Evolutionary conservation across 257 asterid species (phyloP).

Genomic region (Solanum sparsipilum): DNA sequence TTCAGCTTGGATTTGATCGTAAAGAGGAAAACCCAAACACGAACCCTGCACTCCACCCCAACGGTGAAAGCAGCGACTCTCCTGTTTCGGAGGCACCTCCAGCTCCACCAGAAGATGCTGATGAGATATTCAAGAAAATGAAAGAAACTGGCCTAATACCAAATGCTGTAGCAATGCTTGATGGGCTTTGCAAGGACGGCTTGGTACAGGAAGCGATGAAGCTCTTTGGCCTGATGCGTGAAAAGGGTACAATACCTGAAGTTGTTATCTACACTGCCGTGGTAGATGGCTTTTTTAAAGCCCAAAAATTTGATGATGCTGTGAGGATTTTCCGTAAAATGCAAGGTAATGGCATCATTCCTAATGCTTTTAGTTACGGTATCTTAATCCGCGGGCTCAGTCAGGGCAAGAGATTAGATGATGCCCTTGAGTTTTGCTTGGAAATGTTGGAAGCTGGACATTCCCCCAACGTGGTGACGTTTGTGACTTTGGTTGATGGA

Average conservation of each 20-base stretch:
- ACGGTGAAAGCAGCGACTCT: background rate
- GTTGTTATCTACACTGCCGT: constrained; percentile 86
- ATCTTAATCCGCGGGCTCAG: constrained; percentile 45
- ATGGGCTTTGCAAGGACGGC: constrained; percentile 86
- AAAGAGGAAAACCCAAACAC: constrained; percentile 1
- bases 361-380: constrained; percentile 57
- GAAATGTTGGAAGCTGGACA: constrained; percentile 74
- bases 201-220: constrained; percentile 80
- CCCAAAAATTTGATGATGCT: constrained; percentile 67
- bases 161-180: constrained; percentile 91
- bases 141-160: constrained; percentile 87
- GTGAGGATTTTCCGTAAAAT: constrained; percentile 60
- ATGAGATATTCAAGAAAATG: constrained; percentile 82
- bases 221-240: constrained; percentile 76
- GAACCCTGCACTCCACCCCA: constrained; percentile 1
- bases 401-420: constrained; percentile 50
- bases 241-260: constrained; percentile 77
- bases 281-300: constrained; percentile 79
- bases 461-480: constrained; percentile 54
- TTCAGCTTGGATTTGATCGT: constrained; percentile 58
- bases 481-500: constrained; percentile 50
- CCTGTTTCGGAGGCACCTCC: constrained; percentile 19
- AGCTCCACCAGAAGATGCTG: constrained; percentile 52
- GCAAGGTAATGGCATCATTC: constrained; percentile 51
- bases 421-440: constrained; percentile 36